Evolutionary conservation across 2,329 filamentous ascomycete species (phyloP), one percentile per base, ranked within the genome.

Genomic region (Verticillium isaacii): DNA sequence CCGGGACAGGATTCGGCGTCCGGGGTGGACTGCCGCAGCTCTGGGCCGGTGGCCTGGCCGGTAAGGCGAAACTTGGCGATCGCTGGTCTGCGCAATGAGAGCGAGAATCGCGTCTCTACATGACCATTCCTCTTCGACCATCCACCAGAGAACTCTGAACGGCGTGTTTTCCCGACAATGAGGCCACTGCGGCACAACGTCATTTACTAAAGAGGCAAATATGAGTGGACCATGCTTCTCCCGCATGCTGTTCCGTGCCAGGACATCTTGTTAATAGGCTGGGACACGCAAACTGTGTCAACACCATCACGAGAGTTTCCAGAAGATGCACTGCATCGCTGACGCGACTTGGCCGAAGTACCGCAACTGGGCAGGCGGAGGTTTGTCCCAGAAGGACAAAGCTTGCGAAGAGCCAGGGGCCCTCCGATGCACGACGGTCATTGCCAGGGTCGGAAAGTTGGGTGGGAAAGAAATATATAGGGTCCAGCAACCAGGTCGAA

Each of bases 331-430:
- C 12, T 11, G 14, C 45, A 52, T 23, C 19, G n/a, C 45, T 23
- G n/a, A 52, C 19, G n/a, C 7, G 7, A 14, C n/a, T 14, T 52
- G 55, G 32, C 32, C 5, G 37, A 17, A 36, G 32, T 37, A 15
- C 19, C 8, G 23, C n/a, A 50, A 3, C 29, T 29, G 29, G 19
- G 14, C 25, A n/a, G 39, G 8, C 25, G 34, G 57, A 50, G 14
- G 17, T 58, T n/a, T 58, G 37, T n/a, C 57, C 57, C 17, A 19
- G 45, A 58, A 58, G 14, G 57, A 58, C 57, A 50, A 58, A 32
- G 57, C 39, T 58, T 58, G 57, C 57, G 57, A 58, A 39, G 19
- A 25, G 56, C 17, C 56, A 17, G 36, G 19, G 25, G 56, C 6
- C 15, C 41, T 57, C 32, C 34, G 55, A 57, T 58, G 37, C 36